Evolutionary conservation across 306 rosid species (phyloP), one percentile per base, ranked within the genome.

Genomic region (Sindora glabra): DNA sequence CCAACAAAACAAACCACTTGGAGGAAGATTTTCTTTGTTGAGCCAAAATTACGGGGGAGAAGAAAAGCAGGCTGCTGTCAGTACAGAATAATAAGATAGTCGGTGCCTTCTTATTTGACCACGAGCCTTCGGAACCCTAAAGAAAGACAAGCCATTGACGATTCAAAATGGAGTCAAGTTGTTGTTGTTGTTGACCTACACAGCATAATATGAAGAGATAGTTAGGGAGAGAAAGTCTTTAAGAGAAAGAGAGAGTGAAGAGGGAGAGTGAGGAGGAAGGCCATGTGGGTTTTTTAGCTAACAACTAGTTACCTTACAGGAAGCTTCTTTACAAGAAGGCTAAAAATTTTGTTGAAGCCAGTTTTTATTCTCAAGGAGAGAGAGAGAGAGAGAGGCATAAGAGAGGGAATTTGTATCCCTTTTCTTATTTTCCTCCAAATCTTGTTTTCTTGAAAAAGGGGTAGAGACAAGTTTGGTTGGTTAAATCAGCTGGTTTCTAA

Each of bases 31-130:
- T 50, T 45, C 33, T 48, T 21, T 14, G 7, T 47, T 18, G 11
- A 3, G 13, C 40, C 11, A 7, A 34, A 34, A 8, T 19, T 18
- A 3, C 17, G 8, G 22, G 47, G 40, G 47, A 68, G 41, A 72
- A 55, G 39, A 67, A 46, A 48, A 60, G 60, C 30, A 33, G 52
- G 49, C 39, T 54, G 26, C 25, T 16, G 55, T 59, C 50, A 48
- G 74, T 53, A 60, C 9, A 59, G 29, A 51, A 49, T 8, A 40
- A 40, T 60, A 42, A 2, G 19, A 65, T 66, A 76, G 85, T 80
- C 83, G 89, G 88, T 72, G 80, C 84, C 77, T 59, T 79, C 81
- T 66, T 66, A 74, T 82, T 74, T 77, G 89, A 84, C 86, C 71
- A 54, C 18, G 65, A 77, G 65, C 48, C 50, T 69, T 51, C 57